Conservation (phyloP, 495 filamentous ascomycete species). For the Xylaria flabelliformis region DNA sequence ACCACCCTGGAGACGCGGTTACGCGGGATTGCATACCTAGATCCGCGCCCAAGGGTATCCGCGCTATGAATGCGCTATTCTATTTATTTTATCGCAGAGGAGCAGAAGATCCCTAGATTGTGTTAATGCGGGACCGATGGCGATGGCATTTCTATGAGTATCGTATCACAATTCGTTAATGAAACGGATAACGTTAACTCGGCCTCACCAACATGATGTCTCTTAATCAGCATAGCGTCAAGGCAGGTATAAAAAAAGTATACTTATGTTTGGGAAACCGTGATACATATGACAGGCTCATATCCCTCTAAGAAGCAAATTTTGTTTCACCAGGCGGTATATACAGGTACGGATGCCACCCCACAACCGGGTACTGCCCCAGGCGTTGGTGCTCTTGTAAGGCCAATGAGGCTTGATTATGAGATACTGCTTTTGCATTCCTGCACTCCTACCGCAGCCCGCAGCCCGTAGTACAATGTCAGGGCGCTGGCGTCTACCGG, state of each 20-base stretch:
- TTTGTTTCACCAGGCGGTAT: slow-evolving; percentile 1
- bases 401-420: slow-evolving; percentile 9
- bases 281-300: neutral
- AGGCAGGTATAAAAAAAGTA: neutral
- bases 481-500: slow-evolving; percentile 24
- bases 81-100: neutral
- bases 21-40: slow-evolving; percentile 15
- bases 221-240: neutral
- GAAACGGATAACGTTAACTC: neutral
- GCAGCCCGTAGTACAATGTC: neutral
- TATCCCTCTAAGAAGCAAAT: neutral
- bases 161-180: neutral
- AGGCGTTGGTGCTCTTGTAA: slow-evolving; percentile 10
- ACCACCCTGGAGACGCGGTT: slow-evolving; percentile 19
- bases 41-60: slow-evolving; percentile 4
- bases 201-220: neutral
- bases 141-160: neutral
- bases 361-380: slow-evolving; percentile 16
- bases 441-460: slow-evolving; percentile 11
- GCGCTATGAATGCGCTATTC: neutral
- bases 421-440: neutral
- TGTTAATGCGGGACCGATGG: neutral
- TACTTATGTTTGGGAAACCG: neutral
- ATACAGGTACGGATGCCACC: slow-evolving; percentile 26
- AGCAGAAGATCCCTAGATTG: neutral